Evolutionary conservation across 805 yeast genomes (phyloP), one percentile per base, ranked within the genome.

Genomic region (Nakazawaea sp.): DNA sequence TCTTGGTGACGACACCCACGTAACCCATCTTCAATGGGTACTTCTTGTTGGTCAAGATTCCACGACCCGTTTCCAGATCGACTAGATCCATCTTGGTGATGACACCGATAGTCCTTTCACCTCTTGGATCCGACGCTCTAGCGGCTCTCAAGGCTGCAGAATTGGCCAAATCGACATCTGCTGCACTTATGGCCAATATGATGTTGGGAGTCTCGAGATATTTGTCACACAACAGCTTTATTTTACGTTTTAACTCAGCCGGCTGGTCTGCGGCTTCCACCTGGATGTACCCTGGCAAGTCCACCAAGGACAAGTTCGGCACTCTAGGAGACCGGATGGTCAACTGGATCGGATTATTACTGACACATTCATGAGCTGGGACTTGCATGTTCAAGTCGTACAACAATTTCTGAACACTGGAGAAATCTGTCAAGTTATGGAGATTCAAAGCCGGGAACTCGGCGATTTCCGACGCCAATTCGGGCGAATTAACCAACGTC

Each of bases 251-350:
- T 43, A 92, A 69, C 41, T 80, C 85, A 4, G 70, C 60, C 1
- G 99, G 99, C 60, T 92, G 98, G 57, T 90, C 97, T 2, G 94
- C 89, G 2, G 97, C 94, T 54, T 92, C 96, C 4, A 92, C 78
- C 58, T 92, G 99, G 45, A 92, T 94, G 55, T 92, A 92, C 7
- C 99, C 99, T 0, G 99, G 99, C 42, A 92, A 66, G 64, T 92
- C 99, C 15, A 94, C 96, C 45, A 92, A 64, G 0, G 97, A 86
- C 38, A 92, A 66, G 61, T 94, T 98, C 0, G 98, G 94, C 5
- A 90, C 95, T 40, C 61, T 62, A 4, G 97, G 94, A 1, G 97
- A 90, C 59, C 79, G 81, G 30, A 92, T 85, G 1, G 94, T 84
- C 32, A 92, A 68, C 57, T 88, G 95, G 40, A 92, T 92, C 5